phyloP scores from a whole-genome alignment of 805 yeast species.

The Hanseniaspora valbyensis region DNA sequence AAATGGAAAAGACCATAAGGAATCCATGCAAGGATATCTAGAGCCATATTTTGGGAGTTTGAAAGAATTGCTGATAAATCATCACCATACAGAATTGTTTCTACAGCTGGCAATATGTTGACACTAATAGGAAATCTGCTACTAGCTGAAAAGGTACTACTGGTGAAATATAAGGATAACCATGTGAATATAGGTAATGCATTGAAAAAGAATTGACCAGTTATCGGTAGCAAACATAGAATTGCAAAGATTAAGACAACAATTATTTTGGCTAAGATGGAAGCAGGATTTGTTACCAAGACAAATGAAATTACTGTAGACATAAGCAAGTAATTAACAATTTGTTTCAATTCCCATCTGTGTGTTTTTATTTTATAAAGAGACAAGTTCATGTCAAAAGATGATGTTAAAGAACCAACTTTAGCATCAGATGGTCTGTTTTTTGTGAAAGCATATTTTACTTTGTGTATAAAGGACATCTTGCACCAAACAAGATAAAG shows the following conservation, averaged over 20 bases:
- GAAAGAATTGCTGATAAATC: constrained; percentile 77
- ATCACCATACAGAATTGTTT: constrained; percentile 84
- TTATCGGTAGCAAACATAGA: constrained; percentile 55
- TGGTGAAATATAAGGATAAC: constrained; percentile 71
- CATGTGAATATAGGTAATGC: constrained; percentile 78
- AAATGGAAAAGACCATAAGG: constrained; percentile 91
- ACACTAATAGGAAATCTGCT: constrained; percentile 86
- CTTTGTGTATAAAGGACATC: constrained; percentile 3
- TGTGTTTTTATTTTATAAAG: constrained; percentile 35
- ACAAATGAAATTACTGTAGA: constrained; percentile 47
- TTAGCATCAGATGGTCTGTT: constrained; percentile 41
- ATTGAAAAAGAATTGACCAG: constrained; percentile 72
- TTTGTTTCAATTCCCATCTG: constrained; percentile 38
- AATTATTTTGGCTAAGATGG: constrained; percentile 31
- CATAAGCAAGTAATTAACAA: constrained; percentile 41
- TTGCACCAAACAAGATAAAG: not conserved
- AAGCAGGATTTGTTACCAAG: constrained; percentile 46
- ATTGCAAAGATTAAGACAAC: constrained; percentile 33
- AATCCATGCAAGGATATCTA: constrained; percentile 86
- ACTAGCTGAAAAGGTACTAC: constrained; percentile 57
- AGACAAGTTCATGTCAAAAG: constrained; percentile 36
- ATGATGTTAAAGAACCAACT: constrained; percentile 42
- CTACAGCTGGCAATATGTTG: constrained; percentile 79
- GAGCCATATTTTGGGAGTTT: constrained; percentile 47
- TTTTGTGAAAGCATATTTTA: constrained; percentile 13